Conservation (phyloP, 1,284 basidiomycete genomes). For the Leccinum pachyderme region DNA sequence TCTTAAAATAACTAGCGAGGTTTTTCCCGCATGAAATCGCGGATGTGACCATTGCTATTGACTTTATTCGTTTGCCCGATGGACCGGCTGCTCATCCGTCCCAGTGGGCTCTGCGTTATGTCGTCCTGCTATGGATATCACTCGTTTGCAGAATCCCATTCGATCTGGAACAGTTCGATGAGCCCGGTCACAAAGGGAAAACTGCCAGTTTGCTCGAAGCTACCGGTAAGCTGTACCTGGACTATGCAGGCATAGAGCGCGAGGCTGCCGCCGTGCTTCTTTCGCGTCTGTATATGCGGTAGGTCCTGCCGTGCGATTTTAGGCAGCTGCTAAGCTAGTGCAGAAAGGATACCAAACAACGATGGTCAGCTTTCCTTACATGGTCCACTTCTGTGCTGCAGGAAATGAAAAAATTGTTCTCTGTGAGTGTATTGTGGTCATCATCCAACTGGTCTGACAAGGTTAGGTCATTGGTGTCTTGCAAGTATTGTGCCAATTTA, state of each 20-base stretch:
- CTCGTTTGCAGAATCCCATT: slow-evolving; percentile 95
- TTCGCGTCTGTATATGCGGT: slow-evolving; percentile 79
- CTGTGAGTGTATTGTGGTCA: slow-evolving; percentile 38
- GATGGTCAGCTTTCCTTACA: slow-evolving; percentile 51
- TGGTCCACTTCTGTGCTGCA: slow-evolving; percentile 42
- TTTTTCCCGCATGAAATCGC: slow-evolving; percentile 90
- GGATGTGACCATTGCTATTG: slow-evolving; percentile 76
- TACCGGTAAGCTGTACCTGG: slow-evolving; percentile 60
- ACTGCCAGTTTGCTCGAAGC: slow-evolving; percentile 57
- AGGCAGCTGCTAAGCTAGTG: slow-evolving; percentile 12
- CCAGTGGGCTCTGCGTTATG: slow-evolving; percentile 84
- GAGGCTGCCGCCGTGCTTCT: slow-evolving; percentile 76
- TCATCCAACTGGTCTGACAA: slow-evolving; percentile 5
- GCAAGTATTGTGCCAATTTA: slow-evolving; percentile 72
- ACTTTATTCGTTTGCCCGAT: slow-evolving; percentile 57
- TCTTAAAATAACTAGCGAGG: slow-evolving; percentile 54
- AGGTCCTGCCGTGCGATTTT: slow-evolving; percentile 14
- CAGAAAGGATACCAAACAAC: slow-evolving; percentile 62
- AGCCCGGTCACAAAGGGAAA: slow-evolving; percentile 44
- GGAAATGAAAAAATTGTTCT: slow-evolving; percentile 45
- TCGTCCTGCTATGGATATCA: slow-evolving; percentile 89
- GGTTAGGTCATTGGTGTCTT: slow-evolving; percentile 68
- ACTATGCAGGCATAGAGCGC: slow-evolving; percentile 75
- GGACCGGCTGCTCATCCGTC: slow-evolving; percentile 42
- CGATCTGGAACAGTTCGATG: slow-evolving; percentile 82